These are phyloP conservation scores for Aspergillus coremiiformis DNA, from an alignment of 495 filamentous ascomycete genomes.

Conservation along the genomic window DNA sequence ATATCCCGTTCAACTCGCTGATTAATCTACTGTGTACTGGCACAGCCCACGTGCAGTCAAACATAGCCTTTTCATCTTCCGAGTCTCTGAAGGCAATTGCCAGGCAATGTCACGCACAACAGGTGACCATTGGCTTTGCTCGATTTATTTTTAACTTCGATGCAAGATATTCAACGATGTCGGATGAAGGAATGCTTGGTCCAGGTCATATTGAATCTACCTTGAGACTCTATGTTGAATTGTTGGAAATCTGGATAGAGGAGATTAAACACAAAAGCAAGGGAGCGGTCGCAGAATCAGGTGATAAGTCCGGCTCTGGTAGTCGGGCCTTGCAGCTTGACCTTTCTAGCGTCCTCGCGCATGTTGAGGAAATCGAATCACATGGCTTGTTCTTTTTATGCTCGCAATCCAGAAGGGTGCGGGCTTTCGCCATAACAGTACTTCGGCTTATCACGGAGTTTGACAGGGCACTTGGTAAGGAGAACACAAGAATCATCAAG, in stretches of 20 bases:
- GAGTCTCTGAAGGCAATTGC: conserved; percentile 94
- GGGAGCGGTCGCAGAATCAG: conserved; percentile 56
- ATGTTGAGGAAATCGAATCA: conserved; percentile 94
- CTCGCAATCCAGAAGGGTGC: conserved; percentile 83
- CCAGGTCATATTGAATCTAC: conserved; percentile 94
- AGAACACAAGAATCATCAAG: conserved; percentile 72
- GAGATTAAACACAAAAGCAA: conserved; percentile 84
- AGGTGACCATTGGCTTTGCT: conserved; percentile 93
- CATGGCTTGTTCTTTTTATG: conserved; percentile 98
- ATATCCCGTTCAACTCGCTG: conserved; percentile 87
- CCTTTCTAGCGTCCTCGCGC: conserved; percentile 74
- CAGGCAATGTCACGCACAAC: conserved; percentile 84
- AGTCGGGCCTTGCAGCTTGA: conserved; percentile 70
- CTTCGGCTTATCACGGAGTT: conserved; percentile 90
- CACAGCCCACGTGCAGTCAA: conserved; percentile 87
- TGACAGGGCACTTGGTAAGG: conserved; percentile 78
- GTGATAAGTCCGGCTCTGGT: conserved; percentile 48
- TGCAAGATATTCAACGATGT: conserved; percentile 93
- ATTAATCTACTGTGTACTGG: conserved; percentile 95
- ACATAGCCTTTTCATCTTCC: conserved; percentile 86
- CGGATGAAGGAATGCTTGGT: conserved; percentile 94
- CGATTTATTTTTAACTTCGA: conserved; percentile 98
- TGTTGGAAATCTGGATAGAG: conserved; percentile 93
- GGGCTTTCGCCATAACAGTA: conserved; percentile 85
- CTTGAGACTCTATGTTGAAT: conserved; percentile 82